A percentile compares a stretch with the other conserved stretches of the same genome.
Conservation (phyloP, 2,329 filamentous ascomycete species). For the Rhynchosporium graminicola region DNA sequence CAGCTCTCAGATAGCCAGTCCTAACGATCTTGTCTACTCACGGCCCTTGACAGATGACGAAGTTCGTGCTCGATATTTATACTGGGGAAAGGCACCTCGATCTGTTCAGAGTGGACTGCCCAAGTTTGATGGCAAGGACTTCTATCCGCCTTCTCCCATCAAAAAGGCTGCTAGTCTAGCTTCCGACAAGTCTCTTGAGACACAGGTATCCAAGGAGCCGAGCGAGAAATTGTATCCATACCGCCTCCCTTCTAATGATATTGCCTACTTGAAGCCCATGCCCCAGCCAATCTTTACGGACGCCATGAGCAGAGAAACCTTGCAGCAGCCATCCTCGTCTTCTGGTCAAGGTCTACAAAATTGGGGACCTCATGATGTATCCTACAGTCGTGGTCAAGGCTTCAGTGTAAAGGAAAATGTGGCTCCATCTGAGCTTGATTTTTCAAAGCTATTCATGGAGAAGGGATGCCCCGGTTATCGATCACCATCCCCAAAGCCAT, state of each 20-base stretch:
- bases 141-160: conserved; percentile 58
- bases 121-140: conserved; percentile 66
- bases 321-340: not conserved
- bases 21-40: conserved; percentile 55
- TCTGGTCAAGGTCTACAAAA: not conserved
- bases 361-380: not conserved
- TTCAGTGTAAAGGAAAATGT: not conserved
- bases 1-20: conserved; percentile 45
- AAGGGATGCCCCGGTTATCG: conserved; percentile 19
- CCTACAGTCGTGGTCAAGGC: not conserved
- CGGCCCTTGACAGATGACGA: conserved; percentile 61
- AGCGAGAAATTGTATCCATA: conserved; percentile 7
- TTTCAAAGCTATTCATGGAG: conserved; percentile 21
- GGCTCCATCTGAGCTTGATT: conserved; percentile 9
- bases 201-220: not conserved
- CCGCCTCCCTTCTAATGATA: conserved; percentile 7
- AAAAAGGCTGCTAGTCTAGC: conserved; percentile 40
- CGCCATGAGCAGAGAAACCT: not conserved
- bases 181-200: not conserved
- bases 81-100: conserved; percentile 59
- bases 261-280: conserved; percentile 7
- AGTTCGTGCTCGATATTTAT: conserved; percentile 57
- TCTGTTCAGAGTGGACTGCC: conserved; percentile 54
- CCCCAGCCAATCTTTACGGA: conserved; percentile 10
- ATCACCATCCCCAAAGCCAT: conserved; percentile 19